Evolutionary conservation across 2,329 filamentous ascomycete genomes (phyloP).

Genomic region (Endocalyx cinctus): DNA sequence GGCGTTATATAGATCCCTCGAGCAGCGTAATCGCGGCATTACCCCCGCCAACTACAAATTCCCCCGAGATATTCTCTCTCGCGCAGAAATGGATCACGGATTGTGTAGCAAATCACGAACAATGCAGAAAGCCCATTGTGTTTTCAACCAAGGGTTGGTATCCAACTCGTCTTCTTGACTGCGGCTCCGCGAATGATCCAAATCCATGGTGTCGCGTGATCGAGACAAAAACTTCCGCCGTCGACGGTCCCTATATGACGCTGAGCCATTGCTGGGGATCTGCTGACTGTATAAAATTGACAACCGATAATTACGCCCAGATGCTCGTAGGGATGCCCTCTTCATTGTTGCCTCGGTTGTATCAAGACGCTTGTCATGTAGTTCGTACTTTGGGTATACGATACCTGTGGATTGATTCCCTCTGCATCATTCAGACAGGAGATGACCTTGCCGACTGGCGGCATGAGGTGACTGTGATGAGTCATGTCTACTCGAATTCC

Average conservation of each 20-base stretch:
- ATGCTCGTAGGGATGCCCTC: background rate
- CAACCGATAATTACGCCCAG: background rate
- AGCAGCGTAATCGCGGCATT: too few species aligned
- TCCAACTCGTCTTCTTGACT: slow-evolving; percentile 1
- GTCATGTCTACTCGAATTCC: slow-evolving; percentile 2
- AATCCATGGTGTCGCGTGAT: background rate
- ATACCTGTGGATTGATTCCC: slow-evolving; percentile 13
- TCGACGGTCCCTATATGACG: slow-evolving; percentile 1
- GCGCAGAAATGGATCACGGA: background rate
- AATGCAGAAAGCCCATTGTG: too few species aligned
- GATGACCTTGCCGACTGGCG: slow-evolving; percentile 9
- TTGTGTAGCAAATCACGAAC: background rate
- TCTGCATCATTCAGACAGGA: slow-evolving; percentile 9
- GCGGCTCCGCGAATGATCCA: background rate
- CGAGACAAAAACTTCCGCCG: background rate
- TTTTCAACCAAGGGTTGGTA: slow-evolving; percentile 1
- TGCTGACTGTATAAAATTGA: background rate
- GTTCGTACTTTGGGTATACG: slow-evolving; percentile 1
- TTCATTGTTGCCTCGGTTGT: background rate
- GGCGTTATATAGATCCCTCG: too few species aligned
- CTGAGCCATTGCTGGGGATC: slow-evolving; percentile 6
- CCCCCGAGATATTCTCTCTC: too few species aligned
- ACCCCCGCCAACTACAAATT: too few species aligned
- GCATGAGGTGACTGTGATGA: slow-evolving; percentile 4
- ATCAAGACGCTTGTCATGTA: slow-evolving; percentile 5